These are phyloP conservation scores for Diaporthe capsici DNA, from an alignment of 2,329 filamentous ascomycete genomes.

Conservation along the genomic window DNA sequence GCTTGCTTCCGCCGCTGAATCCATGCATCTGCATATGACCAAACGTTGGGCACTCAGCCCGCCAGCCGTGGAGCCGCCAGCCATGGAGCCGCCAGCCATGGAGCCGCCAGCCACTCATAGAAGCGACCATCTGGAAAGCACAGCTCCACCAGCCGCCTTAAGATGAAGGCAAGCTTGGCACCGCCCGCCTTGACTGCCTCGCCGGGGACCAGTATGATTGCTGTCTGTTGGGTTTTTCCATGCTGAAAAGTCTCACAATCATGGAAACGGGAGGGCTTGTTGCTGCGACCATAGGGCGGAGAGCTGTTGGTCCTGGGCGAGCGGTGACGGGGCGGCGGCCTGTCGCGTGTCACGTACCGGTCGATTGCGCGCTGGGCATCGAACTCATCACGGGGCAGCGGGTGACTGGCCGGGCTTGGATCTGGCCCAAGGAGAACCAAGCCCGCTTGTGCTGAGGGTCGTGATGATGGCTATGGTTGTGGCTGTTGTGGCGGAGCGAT, in stretches of 20 bases:
- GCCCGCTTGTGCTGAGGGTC: too few species aligned
- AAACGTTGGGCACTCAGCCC: conserved; percentile 5
- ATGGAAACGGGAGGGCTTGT: background rate
- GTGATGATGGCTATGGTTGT: too few species aligned
- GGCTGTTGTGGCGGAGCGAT: too few species aligned
- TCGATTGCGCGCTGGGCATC: background rate
- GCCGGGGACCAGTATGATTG: background rate
- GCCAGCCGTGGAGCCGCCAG: too few species aligned
- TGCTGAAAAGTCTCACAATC: background rate
- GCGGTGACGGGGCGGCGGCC: background rate
- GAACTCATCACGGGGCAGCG: background rate
- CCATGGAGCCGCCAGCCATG: too few species aligned
- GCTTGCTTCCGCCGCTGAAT: background rate
- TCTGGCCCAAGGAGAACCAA: too few species aligned
- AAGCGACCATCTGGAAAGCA: too few species aligned
- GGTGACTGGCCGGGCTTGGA: background rate
- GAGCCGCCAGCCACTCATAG: too few species aligned
- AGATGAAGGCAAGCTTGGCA: too few species aligned
- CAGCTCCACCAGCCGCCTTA: too few species aligned
- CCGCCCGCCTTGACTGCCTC: too few species aligned
- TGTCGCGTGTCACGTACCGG: background rate
- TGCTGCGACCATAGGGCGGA: background rate
- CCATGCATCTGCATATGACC: conserved; percentile 34
- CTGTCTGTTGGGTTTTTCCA: background rate
- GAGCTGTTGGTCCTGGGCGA: background rate